Base-by-base conservation (phyloP, 2,329 filamentous ascomycete species). In the Sporothrix pseudoabietina region DNA sequence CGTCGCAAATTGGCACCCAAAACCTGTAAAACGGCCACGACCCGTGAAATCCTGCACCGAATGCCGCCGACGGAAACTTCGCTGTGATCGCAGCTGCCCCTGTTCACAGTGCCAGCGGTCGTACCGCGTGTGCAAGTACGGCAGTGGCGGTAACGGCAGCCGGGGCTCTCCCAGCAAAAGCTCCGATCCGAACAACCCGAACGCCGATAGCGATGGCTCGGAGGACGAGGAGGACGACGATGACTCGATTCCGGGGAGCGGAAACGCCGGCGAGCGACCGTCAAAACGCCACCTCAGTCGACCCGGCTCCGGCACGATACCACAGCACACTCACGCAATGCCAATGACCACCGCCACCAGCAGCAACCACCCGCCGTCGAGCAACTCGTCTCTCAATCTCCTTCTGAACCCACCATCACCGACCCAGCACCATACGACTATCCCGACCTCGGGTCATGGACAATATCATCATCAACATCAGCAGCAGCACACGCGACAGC, bases 61-160 rank as follows among this genome's bases (percentile, higher is more conserved):
- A 76, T 88, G 87, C 77, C 83, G 87, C 72, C 88, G 88, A 78
- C 83, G 87, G 77, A 89, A 88, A 78, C 80, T 88, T 5, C 83
- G 84, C 74, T 89, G 87, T 79, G 87, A 89, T 78, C 84, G 87
- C 61, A 81, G 84, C n/a, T 82, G 83, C 59, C 86, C 87, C 4
- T 89, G 87, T 77, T 86, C 85, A 6, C 87, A 89, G 78, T 89
- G 87, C 77, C 85, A 87, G 69, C 88, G 87, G 78, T 86, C 69
- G n/a, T 84, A 83, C 75, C 85, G 87, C 49, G 77, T 79, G 54
- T 89, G 87, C 80, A 85, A 82, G 76, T 89, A 88, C 57, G 76
- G 76, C 76, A 82, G 85, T 32, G 82, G 85, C 26, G 84, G 86
- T 72, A 83, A 85, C 44, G 84, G 86, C 9, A 69, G 47, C 61